Evolutionary conservation across 331 rosid genomes (phyloP), one percentile per base, ranked within the genome.

Genomic region (Rhamnella rubrinervis): DNA sequence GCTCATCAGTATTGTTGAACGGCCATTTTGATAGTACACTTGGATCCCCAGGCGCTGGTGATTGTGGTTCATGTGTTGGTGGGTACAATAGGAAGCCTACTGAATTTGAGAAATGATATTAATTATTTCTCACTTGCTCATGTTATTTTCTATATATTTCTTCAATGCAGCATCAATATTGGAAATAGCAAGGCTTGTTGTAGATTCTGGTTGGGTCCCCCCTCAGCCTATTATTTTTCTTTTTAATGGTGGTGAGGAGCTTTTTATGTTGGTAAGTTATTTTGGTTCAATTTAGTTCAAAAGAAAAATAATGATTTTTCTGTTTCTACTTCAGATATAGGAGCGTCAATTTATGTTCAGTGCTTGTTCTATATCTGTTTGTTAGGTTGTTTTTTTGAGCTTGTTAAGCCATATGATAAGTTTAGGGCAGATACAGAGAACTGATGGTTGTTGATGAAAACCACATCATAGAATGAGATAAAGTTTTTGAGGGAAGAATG

Each of bases 1-100:
- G 89, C 72, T 84, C 96, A 7, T 91, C 99, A 21, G 90, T 95
- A 76, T 71, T 95, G 76, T 70, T 95, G 76, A 95, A 95, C 38
- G 97, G 88, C 3, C 99, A 95, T 85, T 95, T 87, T 70, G 99
- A 95, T 70, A 80, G 96, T 71, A 90, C 99, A 47, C 97, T 91
- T 70, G 93, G 93, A 80, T 95, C 99, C 65, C 99, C 99, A 3
- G 99, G 99, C 20, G 99, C 99, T 39, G 92, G 79, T 75, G 99
- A 95, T 76, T 95, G 99, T 52, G 99, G 92, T 83, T 87, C 97
- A 1, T 95, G 99, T 83, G 96, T 95, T 82, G 99, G 99, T 95
- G 81, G 71, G 99, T 84, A 66, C 65, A 62, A 70, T 61, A 66
- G 59, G 74, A 61, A 46, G 65, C 57, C 65, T 7, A n/a, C 37